phyloP scores from a whole-genome alignment of 106 monocot genomes.

The Dactylorhiza incarnata region DNA sequence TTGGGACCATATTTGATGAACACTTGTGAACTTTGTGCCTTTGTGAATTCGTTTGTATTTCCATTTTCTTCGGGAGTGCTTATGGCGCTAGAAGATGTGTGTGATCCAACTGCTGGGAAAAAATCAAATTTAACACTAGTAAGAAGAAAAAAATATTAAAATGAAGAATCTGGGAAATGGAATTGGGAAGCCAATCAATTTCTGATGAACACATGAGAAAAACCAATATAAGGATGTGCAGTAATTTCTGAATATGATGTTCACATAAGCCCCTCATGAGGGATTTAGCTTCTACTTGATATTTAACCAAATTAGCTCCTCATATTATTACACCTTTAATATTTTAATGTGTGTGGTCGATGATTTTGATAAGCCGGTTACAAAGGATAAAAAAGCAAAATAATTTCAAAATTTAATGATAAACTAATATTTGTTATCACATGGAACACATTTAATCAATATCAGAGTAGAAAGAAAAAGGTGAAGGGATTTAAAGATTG shows the following conservation, averaged over 20 bases:
- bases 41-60: conserved; percentile 10
- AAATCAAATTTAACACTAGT: not conserved
- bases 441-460: not conserved
- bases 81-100: conserved; percentile 43
- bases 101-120: conserved; percentile 26
- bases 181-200: not conserved
- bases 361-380: too few species aligned
- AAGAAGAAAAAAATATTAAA: not conserved
- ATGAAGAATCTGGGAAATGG: not conserved
- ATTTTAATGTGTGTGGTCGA: too few species aligned
- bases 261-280: too few species aligned
- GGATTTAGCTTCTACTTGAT: too few species aligned
- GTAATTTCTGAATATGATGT: too few species aligned
- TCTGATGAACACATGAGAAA: not conserved
- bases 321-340: too few species aligned
- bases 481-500: not conserved
- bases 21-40: conserved; percentile 35
- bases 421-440: not conserved
- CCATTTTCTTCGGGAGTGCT: conserved; percentile 40
- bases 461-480: not conserved
- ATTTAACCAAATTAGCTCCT: too few species aligned
- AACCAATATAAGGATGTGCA: not conserved
- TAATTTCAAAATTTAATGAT: not conserved
- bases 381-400: too few species aligned
- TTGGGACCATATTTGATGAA: conserved; percentile 35